These are phyloP conservation scores for Torulaspora microellipsoides DNA, from an alignment of 805 yeast genomes.

Conservation along the genomic window DNA sequence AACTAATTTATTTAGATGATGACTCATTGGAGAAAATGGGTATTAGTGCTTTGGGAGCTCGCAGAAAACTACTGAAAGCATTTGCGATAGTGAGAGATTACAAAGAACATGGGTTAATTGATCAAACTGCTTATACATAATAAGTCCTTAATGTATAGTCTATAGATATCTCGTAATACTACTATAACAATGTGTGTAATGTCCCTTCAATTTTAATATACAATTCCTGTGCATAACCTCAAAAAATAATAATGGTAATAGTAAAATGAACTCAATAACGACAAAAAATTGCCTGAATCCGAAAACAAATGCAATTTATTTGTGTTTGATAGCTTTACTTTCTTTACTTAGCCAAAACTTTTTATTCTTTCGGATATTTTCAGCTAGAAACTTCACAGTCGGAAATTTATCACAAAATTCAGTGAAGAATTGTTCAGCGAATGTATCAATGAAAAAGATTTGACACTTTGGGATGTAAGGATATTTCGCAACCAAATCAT, in stretches of 20 bases:
- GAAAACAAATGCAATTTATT: not conserved
- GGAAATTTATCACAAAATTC: constrained; percentile 61
- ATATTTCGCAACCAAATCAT: constrained; percentile 42
- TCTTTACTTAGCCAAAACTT: constrained; percentile 45
- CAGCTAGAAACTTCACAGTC: constrained; percentile 51
- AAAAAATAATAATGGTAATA: not conserved
- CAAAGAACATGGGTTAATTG: constrained; percentile 39
- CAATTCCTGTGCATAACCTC: no score
- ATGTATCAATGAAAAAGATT: constrained; percentile 73
- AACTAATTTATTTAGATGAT: constrained; percentile 68
- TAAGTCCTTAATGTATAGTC: not conserved
- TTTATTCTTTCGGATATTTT: constrained; percentile 50
- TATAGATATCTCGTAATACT: not conserved
- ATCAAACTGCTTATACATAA: constrained; percentile 21
- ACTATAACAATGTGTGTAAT: no score
- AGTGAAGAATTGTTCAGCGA: constrained; percentile 72
- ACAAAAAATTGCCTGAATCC: not conserved
- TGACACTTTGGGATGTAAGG: constrained; percentile 66
- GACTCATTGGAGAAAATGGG: constrained; percentile 69
- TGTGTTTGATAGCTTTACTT: not conserved
- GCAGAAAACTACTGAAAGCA: constrained; percentile 88
- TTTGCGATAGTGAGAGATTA: constrained; percentile 73
- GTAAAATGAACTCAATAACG: not conserved
- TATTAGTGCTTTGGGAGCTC: constrained; percentile 91
- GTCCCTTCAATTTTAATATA: no score